These are phyloP conservation scores for Zygosaccharomyces siamensis DNA, from an alignment of 805 yeast species.

Conservation along the genomic window DNA sequence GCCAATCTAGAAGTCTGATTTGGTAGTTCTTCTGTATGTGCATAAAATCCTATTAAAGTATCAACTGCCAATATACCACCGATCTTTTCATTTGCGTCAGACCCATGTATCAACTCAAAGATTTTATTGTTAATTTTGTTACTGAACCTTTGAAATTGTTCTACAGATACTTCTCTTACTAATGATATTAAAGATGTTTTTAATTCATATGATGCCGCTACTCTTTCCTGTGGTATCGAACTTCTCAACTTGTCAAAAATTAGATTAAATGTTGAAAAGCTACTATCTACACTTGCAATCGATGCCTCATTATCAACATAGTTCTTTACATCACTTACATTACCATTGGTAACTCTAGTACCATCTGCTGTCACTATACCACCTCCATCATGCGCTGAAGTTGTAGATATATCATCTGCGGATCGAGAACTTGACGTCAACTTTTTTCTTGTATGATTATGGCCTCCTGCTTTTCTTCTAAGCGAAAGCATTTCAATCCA, in stretches of 20 bases:
- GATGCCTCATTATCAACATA: constrained; percentile 20
- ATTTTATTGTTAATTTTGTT: constrained; percentile 83
- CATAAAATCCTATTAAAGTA: constrained; percentile 77
- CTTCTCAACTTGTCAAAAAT: constrained; percentile 39
- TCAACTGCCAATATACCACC: constrained; percentile 93
- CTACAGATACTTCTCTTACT: constrained; percentile 76
- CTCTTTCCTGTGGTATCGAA: constrained; percentile 33
- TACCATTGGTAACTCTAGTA: constrained; percentile 13
- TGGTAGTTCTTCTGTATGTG: constrained; percentile 77
- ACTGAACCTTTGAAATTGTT: constrained; percentile 74
- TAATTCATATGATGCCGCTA: constrained; percentile 62
- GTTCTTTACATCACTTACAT: constrained; percentile 18
- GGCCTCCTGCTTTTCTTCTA: constrained; percentile 27
- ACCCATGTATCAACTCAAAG: constrained; percentile 75
- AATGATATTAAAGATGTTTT: constrained; percentile 63
- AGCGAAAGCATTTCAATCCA: constrained; percentile 20
- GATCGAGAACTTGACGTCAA: constrained; percentile 22
- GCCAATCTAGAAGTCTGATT: constrained; percentile 87
- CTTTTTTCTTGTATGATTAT: constrained; percentile 22
- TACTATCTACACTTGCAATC: constrained; percentile 26
- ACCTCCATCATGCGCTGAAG: constrained; percentile 18
- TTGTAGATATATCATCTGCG: constrained; percentile 23
- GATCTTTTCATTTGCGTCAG: constrained; percentile 64
- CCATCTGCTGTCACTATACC: constrained; percentile 17
- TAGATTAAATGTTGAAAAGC: constrained; percentile 33